Base-by-base conservation (phyloP, 129 eudicot species). In the Lonicera japonica region DNA sequence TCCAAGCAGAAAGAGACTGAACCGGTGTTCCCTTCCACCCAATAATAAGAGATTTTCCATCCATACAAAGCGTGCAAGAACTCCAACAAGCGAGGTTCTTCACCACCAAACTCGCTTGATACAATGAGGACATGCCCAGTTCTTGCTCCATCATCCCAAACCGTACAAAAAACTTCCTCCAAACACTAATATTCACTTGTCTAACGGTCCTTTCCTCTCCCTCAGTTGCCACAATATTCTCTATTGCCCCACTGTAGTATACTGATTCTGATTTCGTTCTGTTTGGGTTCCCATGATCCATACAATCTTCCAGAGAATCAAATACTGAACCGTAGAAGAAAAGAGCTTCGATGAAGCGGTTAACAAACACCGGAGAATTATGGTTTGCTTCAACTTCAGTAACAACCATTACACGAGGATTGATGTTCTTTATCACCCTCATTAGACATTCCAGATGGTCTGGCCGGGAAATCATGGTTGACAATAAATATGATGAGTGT, bases 1-100 rank as follows among this genome's bases (percentile, higher is more conserved):
- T 80, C 90, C 87, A 87, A 23, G 75, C 79, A 12, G 95, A 77
- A 57, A 80, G 58, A 36, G 64, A 69, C 25, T 47, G 52, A 51
- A 83, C 40, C 2, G 90, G 85, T 12, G 80, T 72, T 63, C 85
- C 90, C 60, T 83, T 87, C 95, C 95, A 87, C 54, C 90, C 85
- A 5, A 87, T 48, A 29, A 68, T 21, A 4, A 87, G 64, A 53
- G 66, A 19, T 22, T 80, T 58, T 0, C 75, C 85, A 53, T 83
- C 64, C 72, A 25, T 69, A 36, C 77, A 70, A 23, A 86, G 66
- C 5, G 90, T 73, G 66, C 82, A 87, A 43, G 68, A 77, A 39
- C 67, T 62, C 14, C 73, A 74, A 68, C 70, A 61, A 19, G 68
- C 6, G 58, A 75, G 58, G 3, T 67, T 72, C 20, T 69, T 54